Base-by-base conservation (phyloP, 2,329 filamentous ascomycete genomes). In the Sporothrix humicola region DNA sequence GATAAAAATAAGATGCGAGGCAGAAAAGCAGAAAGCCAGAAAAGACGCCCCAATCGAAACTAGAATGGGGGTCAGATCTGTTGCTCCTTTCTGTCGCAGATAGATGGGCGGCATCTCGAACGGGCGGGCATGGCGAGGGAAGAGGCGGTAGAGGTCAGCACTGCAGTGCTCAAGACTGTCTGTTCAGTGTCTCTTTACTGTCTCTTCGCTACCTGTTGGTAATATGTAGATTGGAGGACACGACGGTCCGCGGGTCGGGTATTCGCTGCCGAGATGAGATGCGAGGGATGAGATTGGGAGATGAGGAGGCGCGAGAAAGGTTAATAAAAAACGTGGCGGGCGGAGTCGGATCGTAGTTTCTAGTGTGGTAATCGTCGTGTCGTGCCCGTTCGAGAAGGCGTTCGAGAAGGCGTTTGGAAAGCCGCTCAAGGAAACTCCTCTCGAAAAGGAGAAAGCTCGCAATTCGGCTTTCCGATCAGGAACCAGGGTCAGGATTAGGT, bases 251-350 rank as follows among this genome's bases (percentile, higher is more conserved):
- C 68, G 69, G 54, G 52, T 71, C 54, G 69, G 69, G 69, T 50
- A 61, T 71, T 71, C 54, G 69, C 54, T 50, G 69, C 69, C 54
- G 69, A 71, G 46, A 61, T 50, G 42, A 42, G 52, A 31, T 37
- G 69, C 20, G 31, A n/a, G 65, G 15, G 26, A 13, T 5, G 31
- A 37, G 31, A 37, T 37, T 37, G 31, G 31, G 31, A 7, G 31
- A 37, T 37, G 31, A 37, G 31, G 31, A 37, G 31, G 31, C 31
- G 31, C 31, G 15, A 61, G 13, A 15, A 61, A 37, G 59, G 50
- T n/a, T 17, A 72, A 63, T 37, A 20, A 23, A 66, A 66, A 69
- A 46, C 44, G 65, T 42, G 48, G 20, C 63, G 44, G 44, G 20
- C 20, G 63, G 46, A 52, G 12, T 37, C 17, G 37, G 15, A 23